Evolutionary conservation across 768 basidiomycete genomes (phyloP), one percentile per base, ranked within the genome.

Genomic region (Lyophyllum atratum): DNA sequence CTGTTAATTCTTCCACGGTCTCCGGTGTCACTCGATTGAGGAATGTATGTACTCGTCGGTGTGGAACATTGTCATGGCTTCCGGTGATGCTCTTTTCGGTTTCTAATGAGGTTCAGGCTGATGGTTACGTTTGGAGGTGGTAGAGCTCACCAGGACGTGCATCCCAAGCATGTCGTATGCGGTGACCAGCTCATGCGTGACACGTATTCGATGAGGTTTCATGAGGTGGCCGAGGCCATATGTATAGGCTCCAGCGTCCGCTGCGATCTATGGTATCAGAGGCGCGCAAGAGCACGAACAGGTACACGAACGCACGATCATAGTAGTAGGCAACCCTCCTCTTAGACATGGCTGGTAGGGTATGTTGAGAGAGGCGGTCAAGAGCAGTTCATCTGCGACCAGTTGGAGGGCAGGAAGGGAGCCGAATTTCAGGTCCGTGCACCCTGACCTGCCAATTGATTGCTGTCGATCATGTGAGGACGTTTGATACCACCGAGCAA

Each of bases 11-110:
- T 63, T 92, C 90, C 1, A 83, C 86, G 4, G 92, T 96, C 72
- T 99, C 97, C 0, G 95, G 95, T 0, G 89, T 92, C 25, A 98
- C 95, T 47, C 85, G 83, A 52, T 85, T 80, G 44, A 99, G 75
- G 65, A 98, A 96, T 98, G 87, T 56, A 99, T 83, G 73, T 97
- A 99, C 80, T 99, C 97, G 76, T 99, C 97, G 21, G 96, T 94
- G 71, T 99, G 97, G 73, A 98, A 99, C 11, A 87, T 76, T n/a
- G 92, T 89, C 90, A 99, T 90, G 22, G 84, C 81, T 65, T 86
- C 81, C 14, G 88, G 83, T 0, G 84, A 80, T 4, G 92, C 86
- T 19, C 92, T 80, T 61, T 78, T 81, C 5, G 93, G 87, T 66
- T 79, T 81, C 90, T 92, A 65, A 9, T 58, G n/a, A n/a, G 31